phyloP scores from a whole-genome alignment of 306 rosid species.

The Trifolium repens region DNA sequence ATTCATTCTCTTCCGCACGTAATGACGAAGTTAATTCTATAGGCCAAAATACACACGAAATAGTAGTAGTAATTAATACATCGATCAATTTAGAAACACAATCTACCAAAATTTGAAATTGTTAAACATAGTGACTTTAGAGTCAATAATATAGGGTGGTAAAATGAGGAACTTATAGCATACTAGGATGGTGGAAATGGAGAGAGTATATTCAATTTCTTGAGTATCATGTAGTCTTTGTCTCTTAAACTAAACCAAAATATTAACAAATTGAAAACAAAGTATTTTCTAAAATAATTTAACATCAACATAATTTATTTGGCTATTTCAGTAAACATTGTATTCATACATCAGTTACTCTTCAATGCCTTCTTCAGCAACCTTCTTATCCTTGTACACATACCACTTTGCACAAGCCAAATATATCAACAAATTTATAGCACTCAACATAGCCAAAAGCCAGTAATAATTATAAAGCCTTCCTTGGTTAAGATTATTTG shows the following conservation, averaged over 20 bases:
- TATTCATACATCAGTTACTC: slow-evolving; percentile 17
- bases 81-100: too few species aligned
- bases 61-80: too few species aligned
- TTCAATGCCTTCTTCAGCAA: slow-evolving; percentile 60
- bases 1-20: too few species aligned
- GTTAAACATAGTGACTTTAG: too few species aligned
- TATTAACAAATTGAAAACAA: not conserved
- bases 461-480: slow-evolving; percentile 82
- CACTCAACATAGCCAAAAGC: slow-evolving; percentile 76
- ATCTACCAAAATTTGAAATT: too few species aligned
- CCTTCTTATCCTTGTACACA: slow-evolving; percentile 80
- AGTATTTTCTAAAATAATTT: not conserved
- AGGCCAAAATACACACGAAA: too few species aligned
- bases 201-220: too few species aligned
- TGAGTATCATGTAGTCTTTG: too few species aligned
- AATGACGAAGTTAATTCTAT: too few species aligned
- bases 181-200: too few species aligned
- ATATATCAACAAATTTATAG: slow-evolving; percentile 59
- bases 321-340: not conserved
- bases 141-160: too few species aligned
- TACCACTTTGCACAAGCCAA: slow-evolving; percentile 78
- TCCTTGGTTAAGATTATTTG: slow-evolving; percentile 76
- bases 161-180: too few species aligned
- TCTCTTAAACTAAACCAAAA: not conserved
- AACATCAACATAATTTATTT: not conserved